These are phyloP conservation scores for Neofusicoccum sp. DNA, from an alignment of 2,329 filamentous ascomycete genomes.

Conservation along the genomic window DNA sequence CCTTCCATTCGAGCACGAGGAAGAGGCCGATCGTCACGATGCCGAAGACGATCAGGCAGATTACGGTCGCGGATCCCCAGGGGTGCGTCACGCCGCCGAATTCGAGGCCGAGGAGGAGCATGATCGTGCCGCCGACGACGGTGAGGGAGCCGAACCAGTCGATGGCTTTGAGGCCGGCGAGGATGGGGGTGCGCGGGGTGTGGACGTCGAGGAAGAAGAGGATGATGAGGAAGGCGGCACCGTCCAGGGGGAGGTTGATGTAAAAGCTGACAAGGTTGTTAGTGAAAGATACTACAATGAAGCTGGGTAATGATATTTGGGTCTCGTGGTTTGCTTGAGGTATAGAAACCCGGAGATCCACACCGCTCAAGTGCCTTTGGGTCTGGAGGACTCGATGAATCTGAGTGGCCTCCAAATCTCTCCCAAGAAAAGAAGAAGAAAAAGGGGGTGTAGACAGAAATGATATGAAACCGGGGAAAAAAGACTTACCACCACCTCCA, in stretches of 20 bases:
- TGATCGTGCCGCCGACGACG: conserved; percentile 75
- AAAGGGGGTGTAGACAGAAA: conserved; percentile 38
- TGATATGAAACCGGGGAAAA: conserved; percentile 20
- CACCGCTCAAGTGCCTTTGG: too few species aligned
- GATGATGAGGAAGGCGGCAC: conserved; percentile 57
- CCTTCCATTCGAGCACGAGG: conserved; percentile 67
- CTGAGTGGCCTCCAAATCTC: too few species aligned
- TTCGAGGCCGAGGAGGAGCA: conserved; percentile 83
- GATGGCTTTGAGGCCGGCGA: conserved; percentile 61
- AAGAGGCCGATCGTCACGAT: conserved; percentile 63
- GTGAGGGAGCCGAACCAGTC: conserved; percentile 65
- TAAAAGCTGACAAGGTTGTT: conserved; percentile 39
- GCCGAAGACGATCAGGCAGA: conserved; percentile 77
- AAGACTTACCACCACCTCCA: conserved; percentile 61
- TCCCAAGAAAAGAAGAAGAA: not conserved
- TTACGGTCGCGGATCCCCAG: conserved; percentile 71
- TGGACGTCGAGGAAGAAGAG: conserved; percentile 65
- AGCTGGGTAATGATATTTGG: not conserved
- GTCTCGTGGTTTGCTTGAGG: not conserved
- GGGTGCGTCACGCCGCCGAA: conserved; percentile 75
- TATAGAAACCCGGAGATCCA: too few species aligned
- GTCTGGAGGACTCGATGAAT: too few species aligned
- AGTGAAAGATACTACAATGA: not conserved
- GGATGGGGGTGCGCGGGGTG: conserved; percentile 62
- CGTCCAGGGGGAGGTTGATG: conserved; percentile 65